Conservation (phyloP, 768 basidiomycete genomes). For the Boletellus ananas region DNA sequence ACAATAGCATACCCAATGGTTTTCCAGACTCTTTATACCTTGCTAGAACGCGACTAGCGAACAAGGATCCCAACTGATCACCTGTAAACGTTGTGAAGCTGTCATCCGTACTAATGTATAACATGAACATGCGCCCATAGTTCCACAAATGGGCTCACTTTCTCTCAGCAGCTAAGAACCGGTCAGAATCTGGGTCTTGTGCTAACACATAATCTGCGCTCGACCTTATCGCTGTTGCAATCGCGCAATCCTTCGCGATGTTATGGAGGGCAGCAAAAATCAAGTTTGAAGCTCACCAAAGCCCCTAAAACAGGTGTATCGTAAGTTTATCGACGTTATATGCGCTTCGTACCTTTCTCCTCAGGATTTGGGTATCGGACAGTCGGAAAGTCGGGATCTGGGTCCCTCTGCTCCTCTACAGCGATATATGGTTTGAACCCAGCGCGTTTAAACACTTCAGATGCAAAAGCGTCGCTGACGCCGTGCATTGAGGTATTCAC, state of each 20-base stretch:
- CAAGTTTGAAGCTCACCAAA: slow-evolving; percentile 35
- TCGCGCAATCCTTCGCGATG: slow-evolving; percentile 60
- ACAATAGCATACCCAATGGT: slow-evolving; percentile 35
- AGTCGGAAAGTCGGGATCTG: slow-evolving; percentile 85
- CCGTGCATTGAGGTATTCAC: slow-evolving; percentile 93
- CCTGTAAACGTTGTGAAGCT: slow-evolving; percentile 75
- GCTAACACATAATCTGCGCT: slow-evolving; percentile 69
- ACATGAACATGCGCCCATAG: slow-evolving; percentile 1
- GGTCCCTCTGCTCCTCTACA: slow-evolving; percentile 61
- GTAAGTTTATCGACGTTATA: slow-evolving; percentile 2
- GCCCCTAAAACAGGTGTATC: slow-evolving; percentile 37
- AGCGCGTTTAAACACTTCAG: slow-evolving; percentile 52
- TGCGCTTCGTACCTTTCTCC: slow-evolving; percentile 60
- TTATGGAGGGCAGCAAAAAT: slow-evolving; percentile 1
- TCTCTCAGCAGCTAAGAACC: slow-evolving; percentile 75
- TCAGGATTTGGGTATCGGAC: slow-evolving; percentile 88
- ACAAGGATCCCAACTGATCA: slow-evolving; percentile 70
- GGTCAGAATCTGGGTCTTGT: slow-evolving; percentile 86
- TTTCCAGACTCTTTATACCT: slow-evolving; percentile 44
- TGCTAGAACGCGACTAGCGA: slow-evolving; percentile 45
- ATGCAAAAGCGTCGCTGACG: slow-evolving; percentile 67
- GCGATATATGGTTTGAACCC: slow-evolving; percentile 58
- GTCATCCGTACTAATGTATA: slow-evolving; percentile 33
- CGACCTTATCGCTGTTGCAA: slow-evolving; percentile 53
- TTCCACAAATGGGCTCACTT: slow-evolving; percentile 36